A percentile compares a stretch with the other conserved stretches of the same genome.
These are phyloP conservation scores for Colletotrichum shisoi DNA, from an alignment of 2,329 filamentous ascomycete species.

Conservation along the genomic window DNA sequence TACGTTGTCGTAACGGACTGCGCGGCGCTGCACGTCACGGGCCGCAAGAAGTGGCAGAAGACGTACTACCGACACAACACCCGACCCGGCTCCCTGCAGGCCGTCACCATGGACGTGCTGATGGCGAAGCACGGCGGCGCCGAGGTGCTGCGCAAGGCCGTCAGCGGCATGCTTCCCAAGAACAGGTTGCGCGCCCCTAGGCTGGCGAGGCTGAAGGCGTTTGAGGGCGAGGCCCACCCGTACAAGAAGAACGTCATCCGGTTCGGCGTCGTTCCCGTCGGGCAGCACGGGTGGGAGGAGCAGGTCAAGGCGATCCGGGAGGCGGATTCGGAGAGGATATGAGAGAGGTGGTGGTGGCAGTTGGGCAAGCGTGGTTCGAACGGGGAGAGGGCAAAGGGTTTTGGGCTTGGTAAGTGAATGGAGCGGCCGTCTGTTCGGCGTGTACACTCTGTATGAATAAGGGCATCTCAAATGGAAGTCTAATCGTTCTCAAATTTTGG, in stretches of 20 bases:
- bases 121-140: constrained; percentile 93
- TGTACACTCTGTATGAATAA: constrained; percentile 40
- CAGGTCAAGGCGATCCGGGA: constrained; percentile 60
- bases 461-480: constrained; percentile 37
- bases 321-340: constrained; percentile 61
- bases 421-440: constrained; percentile 24
- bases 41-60: constrained; percentile 93
- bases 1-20: constrained; percentile 96
- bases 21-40: constrained; percentile 84
- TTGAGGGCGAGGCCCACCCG: constrained; percentile 90
- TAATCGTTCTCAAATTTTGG: constrained; percentile 5
- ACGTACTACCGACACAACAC: constrained; percentile 96
- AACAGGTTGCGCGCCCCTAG: constrained; percentile 89
- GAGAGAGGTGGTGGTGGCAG: constrained; percentile 39
- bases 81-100: constrained; percentile 82
- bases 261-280: constrained; percentile 69
- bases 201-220: constrained; percentile 89
- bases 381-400: not conserved
- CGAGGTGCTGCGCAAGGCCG: constrained; percentile 89
- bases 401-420: not conserved
- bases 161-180: constrained; percentile 97
- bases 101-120: constrained; percentile 92
- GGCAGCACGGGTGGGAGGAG: constrained; percentile 62
- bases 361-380: not conserved
- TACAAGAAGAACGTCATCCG: constrained; percentile 87